Conservation (phyloP, 129 eudicot genomes). For the Lactuca sativa region DNA sequence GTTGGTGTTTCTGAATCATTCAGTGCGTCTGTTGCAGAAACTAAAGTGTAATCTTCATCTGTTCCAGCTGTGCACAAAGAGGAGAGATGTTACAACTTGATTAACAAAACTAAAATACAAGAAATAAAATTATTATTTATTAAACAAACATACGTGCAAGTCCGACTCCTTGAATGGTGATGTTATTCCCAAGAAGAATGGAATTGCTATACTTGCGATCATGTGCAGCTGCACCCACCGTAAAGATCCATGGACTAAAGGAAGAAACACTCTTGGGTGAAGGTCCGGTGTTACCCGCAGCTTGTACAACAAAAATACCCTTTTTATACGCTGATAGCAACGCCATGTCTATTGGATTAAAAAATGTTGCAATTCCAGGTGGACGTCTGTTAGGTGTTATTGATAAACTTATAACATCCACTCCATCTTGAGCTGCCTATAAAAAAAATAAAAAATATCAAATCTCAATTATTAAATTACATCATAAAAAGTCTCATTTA, state of each 20-base stretch:
- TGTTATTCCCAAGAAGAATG: constrained; percentile 70
- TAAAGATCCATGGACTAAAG: constrained; percentile 97
- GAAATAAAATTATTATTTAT: constrained; percentile 4
- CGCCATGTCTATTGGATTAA: constrained; percentile 98
- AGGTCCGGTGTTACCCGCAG: constrained; percentile 99
- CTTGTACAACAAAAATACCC: constrained; percentile 97
- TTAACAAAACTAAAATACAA: background rate
- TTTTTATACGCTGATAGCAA: constrained; percentile 81
- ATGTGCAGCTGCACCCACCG: constrained; percentile 96
- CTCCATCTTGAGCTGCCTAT: constrained; percentile 99
- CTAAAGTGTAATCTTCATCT: constrained; percentile 50
- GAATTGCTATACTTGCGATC: constrained; percentile 82
- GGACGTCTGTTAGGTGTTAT: constrained; percentile 98
- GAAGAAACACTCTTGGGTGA: constrained; percentile 87
- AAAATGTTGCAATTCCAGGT: constrained; percentile 89
- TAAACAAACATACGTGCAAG: constrained; percentile 69
- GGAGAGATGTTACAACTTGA: background rate
- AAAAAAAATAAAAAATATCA: background rate
- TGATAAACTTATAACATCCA: constrained; percentile 87
- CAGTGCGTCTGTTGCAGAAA: constrained; percentile 79
- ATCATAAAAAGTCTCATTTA: background rate
- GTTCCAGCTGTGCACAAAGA: constrained; percentile 72
- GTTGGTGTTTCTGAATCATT: constrained; percentile 51
- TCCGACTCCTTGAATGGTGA: constrained; percentile 86
- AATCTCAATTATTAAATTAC: too few relatives aligned